Conservation (phyloP, 495 filamentous ascomycete genomes). For the Thermothielavioides terrestris region DNA sequence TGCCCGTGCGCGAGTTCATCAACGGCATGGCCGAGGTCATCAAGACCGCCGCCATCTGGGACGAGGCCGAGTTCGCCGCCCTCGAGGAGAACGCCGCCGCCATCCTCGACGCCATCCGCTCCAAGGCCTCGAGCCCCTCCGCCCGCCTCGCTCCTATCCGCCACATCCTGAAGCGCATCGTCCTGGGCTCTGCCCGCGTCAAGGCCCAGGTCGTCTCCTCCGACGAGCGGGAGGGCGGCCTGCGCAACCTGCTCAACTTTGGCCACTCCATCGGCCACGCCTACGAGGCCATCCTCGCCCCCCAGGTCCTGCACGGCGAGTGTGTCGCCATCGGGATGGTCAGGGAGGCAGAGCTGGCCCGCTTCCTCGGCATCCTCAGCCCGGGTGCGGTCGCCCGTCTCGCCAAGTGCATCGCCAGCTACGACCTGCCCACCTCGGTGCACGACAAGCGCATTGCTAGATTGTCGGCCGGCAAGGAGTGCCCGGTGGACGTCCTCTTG, state of each 20-base stretch:
- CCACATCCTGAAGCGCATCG: slow-evolving; percentile 72
- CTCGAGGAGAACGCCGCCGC: slow-evolving; percentile 71
- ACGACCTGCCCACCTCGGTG: slow-evolving; percentile 79
- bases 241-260: slow-evolving; percentile 93
- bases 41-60: slow-evolving; percentile 96
- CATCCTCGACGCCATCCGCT: slow-evolving; percentile 63
- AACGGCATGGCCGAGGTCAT: slow-evolving; percentile 99
- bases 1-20: slow-evolving; percentile 89
- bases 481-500: slow-evolving; percentile 81
- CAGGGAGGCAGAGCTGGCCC: slow-evolving; percentile 87
- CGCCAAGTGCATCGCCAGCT: slow-evolving; percentile 86
- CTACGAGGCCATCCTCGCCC: slow-evolving; percentile 89
- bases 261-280: slow-evolving; percentile 98
- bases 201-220: slow-evolving; percentile 90
- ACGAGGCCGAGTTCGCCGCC: slow-evolving; percentile 76
- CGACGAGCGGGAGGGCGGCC: slow-evolving; percentile 89
- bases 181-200: slow-evolving; percentile 78
- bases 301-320: slow-evolving; percentile 91
- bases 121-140: slow-evolving; percentile 40
- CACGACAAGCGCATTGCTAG: slow-evolving; percentile 77
- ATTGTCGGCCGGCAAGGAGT: slow-evolving; percentile 78
- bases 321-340: slow-evolving; percentile 97
- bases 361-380: slow-evolving; percentile 79
- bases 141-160: slow-evolving; percentile 60
- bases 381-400: slow-evolving; percentile 83